A percentile compares a stretch with the other conserved stretches of the same genome.
phyloP scores from a whole-genome alignment of 2,329 filamentous ascomycete species.

The Colletotrichum sp. region DNA sequence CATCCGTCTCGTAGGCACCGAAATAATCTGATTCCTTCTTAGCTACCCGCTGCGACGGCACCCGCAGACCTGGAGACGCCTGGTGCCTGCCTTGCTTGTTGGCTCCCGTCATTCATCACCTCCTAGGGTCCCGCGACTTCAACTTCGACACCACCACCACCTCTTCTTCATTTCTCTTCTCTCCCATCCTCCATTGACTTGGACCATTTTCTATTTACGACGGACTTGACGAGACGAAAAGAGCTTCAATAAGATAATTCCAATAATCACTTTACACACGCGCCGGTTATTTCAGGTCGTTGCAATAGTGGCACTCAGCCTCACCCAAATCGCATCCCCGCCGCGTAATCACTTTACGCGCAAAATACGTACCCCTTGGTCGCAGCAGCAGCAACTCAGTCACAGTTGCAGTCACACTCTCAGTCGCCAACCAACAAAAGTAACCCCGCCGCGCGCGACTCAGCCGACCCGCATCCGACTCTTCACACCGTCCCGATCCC shows the following conservation, averaged over 20 bases:
- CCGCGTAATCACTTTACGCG: slow-evolving; percentile 3
- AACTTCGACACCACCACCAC: neutral
- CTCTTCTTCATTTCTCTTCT: neutral
- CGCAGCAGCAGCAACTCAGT: neutral
- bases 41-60: neutral
- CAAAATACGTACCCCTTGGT: neutral
- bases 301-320: neutral
- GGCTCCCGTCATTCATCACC: slow-evolving; percentile 1
- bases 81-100: neutral
- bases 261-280: neutral
- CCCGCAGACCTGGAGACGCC: neutral
- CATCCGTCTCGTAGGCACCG: slow-evolving; percentile 14
- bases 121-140: neutral
- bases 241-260: neutral
- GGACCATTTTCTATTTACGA: neutral
- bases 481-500: neutral
- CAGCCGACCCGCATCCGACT: slow-evolving; percentile 3
- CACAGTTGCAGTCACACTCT: neutral
- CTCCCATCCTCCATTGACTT: neutral
- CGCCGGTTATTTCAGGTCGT: neutral
- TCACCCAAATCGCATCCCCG: neutral
- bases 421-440: neutral
- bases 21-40: slow-evolving; percentile 13
- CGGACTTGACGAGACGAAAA: neutral
- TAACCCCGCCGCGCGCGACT: neutral